These are phyloP conservation scores for Alternaria novae-zelandiae DNA, from an alignment of 2,329 filamentous ascomycete genomes.

Conservation along the genomic window DNA sequence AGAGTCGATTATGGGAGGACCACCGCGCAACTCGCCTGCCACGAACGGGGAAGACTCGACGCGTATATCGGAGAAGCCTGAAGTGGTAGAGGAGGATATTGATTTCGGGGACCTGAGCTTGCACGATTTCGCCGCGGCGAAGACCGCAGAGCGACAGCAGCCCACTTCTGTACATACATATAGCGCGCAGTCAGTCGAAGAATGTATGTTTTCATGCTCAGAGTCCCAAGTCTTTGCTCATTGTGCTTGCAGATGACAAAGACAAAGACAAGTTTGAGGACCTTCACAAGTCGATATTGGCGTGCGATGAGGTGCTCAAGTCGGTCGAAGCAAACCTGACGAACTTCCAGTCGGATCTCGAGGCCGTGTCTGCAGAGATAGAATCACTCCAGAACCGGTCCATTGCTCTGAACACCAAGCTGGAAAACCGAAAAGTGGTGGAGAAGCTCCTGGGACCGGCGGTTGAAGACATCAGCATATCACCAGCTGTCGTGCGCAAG, in stretches of 20 bases:
- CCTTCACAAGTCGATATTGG: slow-evolving; percentile 83
- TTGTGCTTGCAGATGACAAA: slow-evolving; percentile 66
- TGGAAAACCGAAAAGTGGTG: slow-evolving; percentile 88
- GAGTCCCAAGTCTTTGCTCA: slow-evolving; percentile 30
- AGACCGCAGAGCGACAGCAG: slow-evolving; percentile 38
- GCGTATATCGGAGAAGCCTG: slow-evolving; percentile 51
- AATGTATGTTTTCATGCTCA: slow-evolving; percentile 65
- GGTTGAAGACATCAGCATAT: slow-evolving; percentile 89
- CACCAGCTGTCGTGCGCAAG: slow-evolving; percentile 80
- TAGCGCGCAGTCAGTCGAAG: slow-evolving; percentile 69
- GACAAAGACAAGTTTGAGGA: slow-evolving; percentile 88
- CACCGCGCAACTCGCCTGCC: slow-evolving; percentile 32
- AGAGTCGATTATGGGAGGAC: slow-evolving; percentile 62
- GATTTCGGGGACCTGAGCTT: slow-evolving; percentile 82
- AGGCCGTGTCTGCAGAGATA: slow-evolving; percentile 91
- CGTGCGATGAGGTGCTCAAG: slow-evolving; percentile 90
- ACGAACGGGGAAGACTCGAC: slow-evolving; percentile 19
- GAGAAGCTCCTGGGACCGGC: slow-evolving; percentile 87
- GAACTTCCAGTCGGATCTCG: slow-evolving; percentile 92
- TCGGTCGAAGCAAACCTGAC: slow-evolving; percentile 93
- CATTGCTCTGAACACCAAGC: slow-evolving; percentile 77
- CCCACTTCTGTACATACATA: slow-evolving; percentile 54
- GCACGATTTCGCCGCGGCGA: slow-evolving; percentile 67
- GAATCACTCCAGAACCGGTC: slow-evolving; percentile 91
- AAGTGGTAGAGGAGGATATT: slow-evolving; percentile 66